Percentiles rank a stretch among this genome's conserved stretches.
These are phyloP conservation scores for Verruconis gallopava DNA, from an alignment of 2,329 filamentous ascomycete species.

Conservation along the genomic window DNA sequence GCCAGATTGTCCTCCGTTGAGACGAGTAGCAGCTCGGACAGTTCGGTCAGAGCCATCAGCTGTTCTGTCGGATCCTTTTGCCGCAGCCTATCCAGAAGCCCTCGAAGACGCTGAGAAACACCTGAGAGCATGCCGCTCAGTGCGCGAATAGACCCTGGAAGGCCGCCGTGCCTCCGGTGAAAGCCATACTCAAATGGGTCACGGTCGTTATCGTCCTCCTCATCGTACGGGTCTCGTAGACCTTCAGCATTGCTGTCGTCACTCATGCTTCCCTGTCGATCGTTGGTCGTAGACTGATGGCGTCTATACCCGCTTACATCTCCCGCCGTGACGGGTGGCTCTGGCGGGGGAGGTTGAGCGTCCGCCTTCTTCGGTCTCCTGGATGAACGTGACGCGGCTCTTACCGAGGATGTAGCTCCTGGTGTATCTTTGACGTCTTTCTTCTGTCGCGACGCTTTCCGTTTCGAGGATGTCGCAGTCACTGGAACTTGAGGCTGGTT, in stretches of 20 bases:
- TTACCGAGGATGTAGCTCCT: not conserved
- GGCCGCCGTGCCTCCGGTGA: slow-evolving; percentile 54
- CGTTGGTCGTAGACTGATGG: not conserved
- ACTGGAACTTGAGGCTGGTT: slow-evolving; percentile 35
- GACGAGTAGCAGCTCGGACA: slow-evolving; percentile 85
- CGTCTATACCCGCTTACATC: not conserved
- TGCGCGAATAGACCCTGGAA: slow-evolving; percentile 73
- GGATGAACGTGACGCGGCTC: slow-evolving; percentile 7
- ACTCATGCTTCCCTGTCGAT: slow-evolving; percentile 19
- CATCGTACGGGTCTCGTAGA: slow-evolving; percentile 38
- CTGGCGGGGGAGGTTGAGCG: slow-evolving; percentile 20
- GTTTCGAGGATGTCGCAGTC: slow-evolving; percentile 48
- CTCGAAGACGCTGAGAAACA: slow-evolving; percentile 47
- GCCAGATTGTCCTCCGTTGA: slow-evolving; percentile 95
- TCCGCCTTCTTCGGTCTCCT: slow-evolving; percentile 5
- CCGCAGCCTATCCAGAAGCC: slow-evolving; percentile 45
- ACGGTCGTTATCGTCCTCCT: slow-evolving; percentile 37
- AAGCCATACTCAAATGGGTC: slow-evolving; percentile 47
- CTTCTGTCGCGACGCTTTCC: slow-evolving; percentile 65
- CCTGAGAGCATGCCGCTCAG: slow-evolving; percentile 87
- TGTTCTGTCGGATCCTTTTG: slow-evolving; percentile 79
- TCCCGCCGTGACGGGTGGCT: slow-evolving; percentile 3
- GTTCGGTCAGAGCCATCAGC: slow-evolving; percentile 79
- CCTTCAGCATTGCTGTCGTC: slow-evolving; percentile 50
- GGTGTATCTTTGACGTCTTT: slow-evolving; percentile 32